These are phyloP conservation scores for Teratosphaeria pseudoeucalypti DNA, from an alignment of 2,329 filamentous ascomycete species.

Conservation along the genomic window DNA sequence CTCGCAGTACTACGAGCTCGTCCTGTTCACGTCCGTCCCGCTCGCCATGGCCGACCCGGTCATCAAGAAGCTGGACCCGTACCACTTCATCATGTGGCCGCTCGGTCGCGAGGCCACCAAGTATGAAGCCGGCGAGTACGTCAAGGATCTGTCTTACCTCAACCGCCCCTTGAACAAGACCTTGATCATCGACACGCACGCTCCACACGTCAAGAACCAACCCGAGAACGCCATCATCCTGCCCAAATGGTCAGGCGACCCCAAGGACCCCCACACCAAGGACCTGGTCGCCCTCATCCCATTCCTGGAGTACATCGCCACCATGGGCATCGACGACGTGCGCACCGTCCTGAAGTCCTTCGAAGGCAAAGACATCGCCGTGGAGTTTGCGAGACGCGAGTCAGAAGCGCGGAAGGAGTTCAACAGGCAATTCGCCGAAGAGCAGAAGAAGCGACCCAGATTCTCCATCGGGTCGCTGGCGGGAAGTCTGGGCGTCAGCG, in stretches of 20 bases:
- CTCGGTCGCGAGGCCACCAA: slow-evolving; percentile 94
- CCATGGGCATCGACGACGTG: slow-evolving; percentile 83
- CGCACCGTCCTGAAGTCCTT: slow-evolving; percentile 47
- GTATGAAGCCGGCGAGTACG: slow-evolving; percentile 89
- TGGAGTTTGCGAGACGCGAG: slow-evolving; percentile 82
- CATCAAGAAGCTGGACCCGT: slow-evolving; percentile 87
- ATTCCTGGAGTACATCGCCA: slow-evolving; percentile 93
- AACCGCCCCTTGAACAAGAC: slow-evolving; percentile 94
- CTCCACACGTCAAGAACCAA: slow-evolving; percentile 72
- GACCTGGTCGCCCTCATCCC: slow-evolving; percentile 83
- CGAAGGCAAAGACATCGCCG: slow-evolving; percentile 77
- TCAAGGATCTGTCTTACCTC: slow-evolving; percentile 98
- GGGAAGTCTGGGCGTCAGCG: slow-evolving; percentile 64
- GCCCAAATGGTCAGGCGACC: slow-evolving; percentile 77
- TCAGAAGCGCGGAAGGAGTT: slow-evolving; percentile 77
- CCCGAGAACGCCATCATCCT: slow-evolving; percentile 95
- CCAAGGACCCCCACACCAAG: slow-evolving; percentile 53
- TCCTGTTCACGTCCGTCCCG: slow-evolving; percentile 86
- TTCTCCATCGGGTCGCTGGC: slow-evolving; percentile 49
- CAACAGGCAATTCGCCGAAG: slow-evolving; percentile 61
- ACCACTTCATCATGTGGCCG: slow-evolving; percentile 89
- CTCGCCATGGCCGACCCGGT: slow-evolving; percentile 77
- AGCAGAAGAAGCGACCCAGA: slow-evolving; percentile 53
- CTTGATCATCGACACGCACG: slow-evolving; percentile 82
- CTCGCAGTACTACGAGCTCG: slow-evolving; percentile 94